Evolutionary conservation across 2,329 filamentous ascomycete species (phyloP), one percentile per base, ranked within the genome.

Genomic region (Diaporthe sp.): DNA sequence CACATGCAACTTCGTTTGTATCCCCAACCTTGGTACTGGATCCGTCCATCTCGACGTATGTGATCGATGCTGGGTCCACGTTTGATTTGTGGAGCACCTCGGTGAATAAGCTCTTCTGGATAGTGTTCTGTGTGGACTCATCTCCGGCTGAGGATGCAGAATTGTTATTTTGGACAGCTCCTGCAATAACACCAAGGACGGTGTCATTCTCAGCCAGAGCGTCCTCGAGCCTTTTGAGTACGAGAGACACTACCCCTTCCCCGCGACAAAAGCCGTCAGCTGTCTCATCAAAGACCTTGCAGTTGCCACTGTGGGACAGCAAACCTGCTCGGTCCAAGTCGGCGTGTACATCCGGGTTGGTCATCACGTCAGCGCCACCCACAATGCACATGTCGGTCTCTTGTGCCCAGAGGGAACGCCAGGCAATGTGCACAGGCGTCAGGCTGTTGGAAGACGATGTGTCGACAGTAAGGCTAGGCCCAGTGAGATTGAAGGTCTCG

Each of bases 1-100:
- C 93, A 0, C 93, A 95, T 1, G 90, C 87, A 92, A 96, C 95
- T 82, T 98, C 95, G 3, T 91, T 93, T 12, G 91, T 92, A 80
- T 97, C 95, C 76, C 94, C 95, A 34, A 93, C 94, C 82, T 96
- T 94, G 0, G 94, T 97, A 42, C 95, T 28, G 0, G 46, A 28
- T 22, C 94, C 95, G 82, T 98, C 94, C 92, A 97, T 95, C 84
- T 97, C 95, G 12, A 97, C 92, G 80, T 96, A 97, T 82, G 91
- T 92, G 70, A 98, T 89, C 77, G 95, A 93, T 70, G 91, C 88
- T 2, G 94, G 93, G 79, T 96, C 92, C 31, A 96, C 88, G 74
- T 92, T 92, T 53, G 94, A 92, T 55, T 94, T 90, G 62, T 92
- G 89, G 1, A 97, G 87, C 39, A 97, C 91, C 46, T 90, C 88